These are phyloP conservation scores for Cynara cardunculus DNA, from an alignment of 129 eudicot species.

Conservation along the genomic window DNA sequence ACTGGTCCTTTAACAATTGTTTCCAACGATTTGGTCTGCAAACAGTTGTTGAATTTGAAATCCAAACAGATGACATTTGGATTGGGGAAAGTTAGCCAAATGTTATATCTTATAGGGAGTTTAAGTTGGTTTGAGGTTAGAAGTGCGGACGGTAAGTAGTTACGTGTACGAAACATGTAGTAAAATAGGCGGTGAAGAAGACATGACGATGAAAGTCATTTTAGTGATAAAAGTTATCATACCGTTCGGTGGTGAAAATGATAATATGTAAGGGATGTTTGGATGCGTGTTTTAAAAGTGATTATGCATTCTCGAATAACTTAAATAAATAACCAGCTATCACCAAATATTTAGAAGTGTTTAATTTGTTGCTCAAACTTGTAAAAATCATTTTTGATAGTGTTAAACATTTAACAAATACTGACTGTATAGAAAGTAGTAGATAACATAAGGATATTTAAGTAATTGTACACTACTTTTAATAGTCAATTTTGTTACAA, in stretches of 20 bases:
- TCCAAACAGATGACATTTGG: too few species aligned
- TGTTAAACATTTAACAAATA: background rate
- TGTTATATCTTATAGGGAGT: background rate
- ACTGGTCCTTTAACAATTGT: background rate
- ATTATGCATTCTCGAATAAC: too few species aligned
- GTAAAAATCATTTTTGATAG: background rate
- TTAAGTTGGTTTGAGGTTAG: background rate
- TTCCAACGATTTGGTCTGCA: background rate
- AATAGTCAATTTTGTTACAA: background rate
- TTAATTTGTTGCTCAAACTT: too few species aligned
- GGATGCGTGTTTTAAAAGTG: background rate
- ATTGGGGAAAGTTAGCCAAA: too few species aligned
- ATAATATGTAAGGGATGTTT: too few species aligned
- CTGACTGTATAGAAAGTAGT: background rate
- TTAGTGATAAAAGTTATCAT: too few species aligned
- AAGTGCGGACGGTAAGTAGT: background rate
- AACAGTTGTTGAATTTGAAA: background rate
- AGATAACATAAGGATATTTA: background rate
- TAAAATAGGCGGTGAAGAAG: background rate
- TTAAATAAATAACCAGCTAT: background rate
- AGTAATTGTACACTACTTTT: background rate
- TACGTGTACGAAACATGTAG: background rate
- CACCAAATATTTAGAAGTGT: background rate
- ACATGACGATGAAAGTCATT: background rate
- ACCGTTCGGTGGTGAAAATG: too few species aligned